A percentile compares a stretch with the other conserved stretches of the same genome.
phyloP scores from a whole-genome alignment of 768 basidiomycete species.

The Cystobasidium onofrii region DNA sequence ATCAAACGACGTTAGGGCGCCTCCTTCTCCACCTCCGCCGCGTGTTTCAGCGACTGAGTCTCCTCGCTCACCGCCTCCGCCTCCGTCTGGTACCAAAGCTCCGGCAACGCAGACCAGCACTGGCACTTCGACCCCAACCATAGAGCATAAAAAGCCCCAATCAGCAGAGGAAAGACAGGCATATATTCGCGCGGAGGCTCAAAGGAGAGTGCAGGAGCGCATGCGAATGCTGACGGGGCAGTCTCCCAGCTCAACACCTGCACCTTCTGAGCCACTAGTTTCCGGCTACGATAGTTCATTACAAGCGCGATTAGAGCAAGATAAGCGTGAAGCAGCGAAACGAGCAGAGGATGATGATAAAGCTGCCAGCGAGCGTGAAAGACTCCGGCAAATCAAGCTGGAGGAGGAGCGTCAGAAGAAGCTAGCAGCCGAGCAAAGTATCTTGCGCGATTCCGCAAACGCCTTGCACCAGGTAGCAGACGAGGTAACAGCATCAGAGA shows the following conservation, averaged over 20 bases:
- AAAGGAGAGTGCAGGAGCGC: slow-evolving; percentile 70
- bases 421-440: slow-evolving; percentile 32
- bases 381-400: slow-evolving; percentile 61
- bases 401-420: slow-evolving; percentile 53
- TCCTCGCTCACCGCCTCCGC: not conserved
- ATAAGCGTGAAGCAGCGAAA: slow-evolving; percentile 85
- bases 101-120: not conserved
- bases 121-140: slow-evolving; percentile 41
- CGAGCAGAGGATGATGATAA: slow-evolving; percentile 68
- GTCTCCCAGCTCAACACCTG: slow-evolving; percentile 48
- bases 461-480: slow-evolving; percentile 34
- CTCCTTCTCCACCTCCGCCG: slow-evolving; percentile 53
- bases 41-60: slow-evolving; percentile 36
- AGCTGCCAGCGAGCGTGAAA: slow-evolving; percentile 71
- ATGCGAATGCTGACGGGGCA: slow-evolving; percentile 74
- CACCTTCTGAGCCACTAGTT: slow-evolving; percentile 45
- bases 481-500: slow-evolving; percentile 28
- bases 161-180: slow-evolving; percentile 73
- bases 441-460: slow-evolving; percentile 1
- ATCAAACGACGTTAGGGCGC: not conserved
- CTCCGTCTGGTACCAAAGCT: not conserved
- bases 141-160: slow-evolving; percentile 54
- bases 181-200: slow-evolving; percentile 68
- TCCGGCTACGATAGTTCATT: slow-evolving; percentile 63
- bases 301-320: slow-evolving; percentile 71